A percentile compares a stretch with the other conserved stretches of the same genome.
Conservation (phyloP, 164 flowering plant species). For the Chloranthus sessilifolius region DNA sequence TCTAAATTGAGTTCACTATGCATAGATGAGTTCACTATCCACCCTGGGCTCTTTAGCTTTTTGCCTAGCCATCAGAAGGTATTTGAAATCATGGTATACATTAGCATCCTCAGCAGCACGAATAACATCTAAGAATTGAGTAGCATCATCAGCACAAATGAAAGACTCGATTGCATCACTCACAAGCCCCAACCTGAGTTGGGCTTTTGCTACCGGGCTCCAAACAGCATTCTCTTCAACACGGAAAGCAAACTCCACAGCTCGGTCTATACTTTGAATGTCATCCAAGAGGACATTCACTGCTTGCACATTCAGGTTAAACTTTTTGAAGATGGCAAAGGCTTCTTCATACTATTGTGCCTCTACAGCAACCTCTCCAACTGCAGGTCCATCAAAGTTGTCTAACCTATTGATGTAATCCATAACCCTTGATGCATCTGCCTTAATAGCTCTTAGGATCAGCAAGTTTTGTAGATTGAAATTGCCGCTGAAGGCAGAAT, state of each 20-base stretch:
- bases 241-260: slow-evolving; percentile 87
- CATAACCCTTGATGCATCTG: slow-evolving; percentile 83
- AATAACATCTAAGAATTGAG: slow-evolving; percentile 70
- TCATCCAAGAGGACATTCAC: slow-evolving; percentile 76
- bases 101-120: slow-evolving; percentile 63
- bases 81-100: slow-evolving; percentile 71
- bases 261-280: slow-evolving; percentile 59
- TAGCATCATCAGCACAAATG: slow-evolving; percentile 81
- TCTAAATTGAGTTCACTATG: too few relatives aligned
- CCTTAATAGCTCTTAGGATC: slow-evolving; percentile 77
- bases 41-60: slow-evolving; percentile 95
- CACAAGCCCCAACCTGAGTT: slow-evolving; percentile 65
- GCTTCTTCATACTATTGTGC: slow-evolving; percentile 77
- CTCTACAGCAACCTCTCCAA: slow-evolving; percentile 87
- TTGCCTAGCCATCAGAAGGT: slow-evolving; percentile 96
- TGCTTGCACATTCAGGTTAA: slow-evolving; percentile 81
- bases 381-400: slow-evolving; percentile 86
- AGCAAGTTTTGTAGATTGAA: slow-evolving; percentile 74
- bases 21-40: slow-evolving; percentile 97
- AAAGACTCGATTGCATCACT: slow-evolving; percentile 89
- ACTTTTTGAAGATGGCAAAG: slow-evolving; percentile 83
- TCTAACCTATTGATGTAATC: slow-evolving; percentile 75
- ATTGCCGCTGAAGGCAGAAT: slow-evolving; percentile 87
- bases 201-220: slow-evolving; percentile 90
- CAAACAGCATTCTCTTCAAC: slow-evolving; percentile 91